Evolutionary conservation across 805 yeast species (phyloP), one percentile per base, ranked within the genome.

Genomic region (Yamadazyma laniorum): DNA sequence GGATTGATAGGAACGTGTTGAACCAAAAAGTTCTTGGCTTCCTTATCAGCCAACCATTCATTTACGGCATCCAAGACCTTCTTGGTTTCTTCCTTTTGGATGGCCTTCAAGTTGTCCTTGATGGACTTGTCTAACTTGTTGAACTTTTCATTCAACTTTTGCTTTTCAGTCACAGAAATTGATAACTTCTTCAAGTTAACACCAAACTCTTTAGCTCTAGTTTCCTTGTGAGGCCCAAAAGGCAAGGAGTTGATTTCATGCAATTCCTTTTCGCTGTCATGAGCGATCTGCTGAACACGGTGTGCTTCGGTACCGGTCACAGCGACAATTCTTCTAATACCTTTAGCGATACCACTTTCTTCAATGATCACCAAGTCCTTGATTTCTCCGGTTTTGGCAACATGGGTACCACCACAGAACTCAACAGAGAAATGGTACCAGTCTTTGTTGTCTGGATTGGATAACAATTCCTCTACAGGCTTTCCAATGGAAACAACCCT

Each of bases 331-430:
- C 99, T 87, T 70, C 99, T 82, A 47, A 89, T 88, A 67, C 99
- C 99, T 71, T 93, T 93, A 44, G 99, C 98, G 63, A 93, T 93
- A 66, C 99, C 98, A 48, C 87, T 79, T 67, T 93, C 99, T 72
- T 93, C 99, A 46, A 84, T 71, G 38, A 93, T 77, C 25, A 93
- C 86, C 48, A 93, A 77, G 50, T 86, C 91, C 62, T 89, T 89
- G 60, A 93, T 93, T 44, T 91, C 98, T 44, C 91, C 85, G 14
- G 98, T 91, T 65, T 85, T 83, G 34, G 78, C 74, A 49, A 93
- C 96, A 57, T 93, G 99, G 9, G 99, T 93, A 67, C 99, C 99
- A 68, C 99, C 99, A 69, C 99, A 93, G 75, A 93, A 93, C 70
- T 93, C 99, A 49, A 93, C 75, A 1, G 96, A 87, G 56, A 76